Evolutionary conservation across 2,329 filamentous ascomycete species (phyloP).

Genomic region (Cadophora luteo-olivacea): DNA sequence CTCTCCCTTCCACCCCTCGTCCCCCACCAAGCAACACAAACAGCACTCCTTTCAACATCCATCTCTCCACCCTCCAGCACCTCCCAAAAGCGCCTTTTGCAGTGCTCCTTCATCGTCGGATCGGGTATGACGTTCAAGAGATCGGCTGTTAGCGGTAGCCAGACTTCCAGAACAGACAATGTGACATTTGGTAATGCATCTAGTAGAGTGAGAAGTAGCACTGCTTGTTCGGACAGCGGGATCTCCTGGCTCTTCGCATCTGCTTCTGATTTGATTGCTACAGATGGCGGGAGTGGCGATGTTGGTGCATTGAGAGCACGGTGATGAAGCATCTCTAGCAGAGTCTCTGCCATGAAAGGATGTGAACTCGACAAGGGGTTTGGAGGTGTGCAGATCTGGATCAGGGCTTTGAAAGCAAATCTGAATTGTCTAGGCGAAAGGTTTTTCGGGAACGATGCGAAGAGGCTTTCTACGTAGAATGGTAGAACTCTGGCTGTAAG

Average conservation of each 20-base stretch:
- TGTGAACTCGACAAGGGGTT: conserved; percentile 65
- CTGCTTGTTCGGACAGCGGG: conserved; percentile 65
- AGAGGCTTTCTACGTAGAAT: conserved; percentile 72
- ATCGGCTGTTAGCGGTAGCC: conserved; percentile 68
- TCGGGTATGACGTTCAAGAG: conserved; percentile 64
- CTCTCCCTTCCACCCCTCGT: conserved; percentile 50
- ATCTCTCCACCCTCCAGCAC: conserved; percentile 69
- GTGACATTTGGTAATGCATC: conserved; percentile 69
- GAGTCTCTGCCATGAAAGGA: conserved; percentile 66
- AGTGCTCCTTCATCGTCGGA: conserved; percentile 59
- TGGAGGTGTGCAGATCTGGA: conserved; percentile 70
- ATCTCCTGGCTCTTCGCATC: conserved; percentile 41
- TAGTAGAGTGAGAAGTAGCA: conserved; percentile 67
- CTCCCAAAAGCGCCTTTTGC: conserved; percentile 71
- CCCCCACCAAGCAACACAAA: conserved; percentile 74
- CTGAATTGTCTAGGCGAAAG: conserved; percentile 73
- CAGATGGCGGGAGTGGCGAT: conserved; percentile 45
- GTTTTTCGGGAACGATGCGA: conserved; percentile 69
- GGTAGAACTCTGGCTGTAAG: conserved; percentile 67
- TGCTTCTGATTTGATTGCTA: conserved; percentile 36
- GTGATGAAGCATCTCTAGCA: conserved; percentile 69
- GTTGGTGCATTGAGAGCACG: conserved; percentile 62
- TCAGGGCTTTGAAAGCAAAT: conserved; percentile 71
- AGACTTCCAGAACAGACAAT: conserved; percentile 65
- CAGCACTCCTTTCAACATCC: conserved; percentile 70